These are phyloP conservation scores for Endocarpon pusillum DNA, from an alignment of 495 filamentous ascomycete genomes.

Conservation along the genomic window DNA sequence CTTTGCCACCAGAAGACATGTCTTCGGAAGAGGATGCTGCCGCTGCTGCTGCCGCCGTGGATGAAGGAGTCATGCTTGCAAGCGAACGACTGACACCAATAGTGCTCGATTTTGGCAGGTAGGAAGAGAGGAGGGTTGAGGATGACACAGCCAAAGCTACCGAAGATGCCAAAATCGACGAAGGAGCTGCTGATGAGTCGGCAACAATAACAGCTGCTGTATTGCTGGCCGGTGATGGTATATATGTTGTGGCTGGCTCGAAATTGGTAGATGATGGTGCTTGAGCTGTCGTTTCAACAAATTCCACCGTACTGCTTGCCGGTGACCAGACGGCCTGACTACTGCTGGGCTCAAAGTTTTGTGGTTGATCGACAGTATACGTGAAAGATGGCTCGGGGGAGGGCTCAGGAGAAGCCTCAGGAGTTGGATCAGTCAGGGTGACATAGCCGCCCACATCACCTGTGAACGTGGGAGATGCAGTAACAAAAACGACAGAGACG, in stretches of 20 bases:
- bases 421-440: conserved; percentile 22
- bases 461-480: conserved; percentile 34
- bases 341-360: too few relatives aligned
- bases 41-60: conserved; percentile 5
- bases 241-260: conserved; percentile 9
- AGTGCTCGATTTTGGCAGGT: too few relatives aligned
- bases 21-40: conserved; percentile 21
- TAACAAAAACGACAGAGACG: conserved; percentile 37
- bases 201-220: neutral
- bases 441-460: conserved; percentile 38
- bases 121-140: conserved; percentile 9
- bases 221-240: neutral
- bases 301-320: too few relatives aligned
- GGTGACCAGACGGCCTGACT: too few relatives aligned
- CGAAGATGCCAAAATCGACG: conserved; percentile 2
- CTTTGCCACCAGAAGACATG: conserved; percentile 51
- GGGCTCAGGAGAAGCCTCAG: too few relatives aligned
- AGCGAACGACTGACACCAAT: too few relatives aligned
- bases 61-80: conserved; percentile 4
- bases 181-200: conserved; percentile 4
- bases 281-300: conserved; percentile 10
- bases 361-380: too few relatives aligned
- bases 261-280: conserved; percentile 11
- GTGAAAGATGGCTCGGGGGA: too few relatives aligned
- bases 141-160: conserved; percentile 4